Conservation (phyloP, 2,329 filamentous ascomycete species). For the Chrysosporium queenslandicum region DNA sequence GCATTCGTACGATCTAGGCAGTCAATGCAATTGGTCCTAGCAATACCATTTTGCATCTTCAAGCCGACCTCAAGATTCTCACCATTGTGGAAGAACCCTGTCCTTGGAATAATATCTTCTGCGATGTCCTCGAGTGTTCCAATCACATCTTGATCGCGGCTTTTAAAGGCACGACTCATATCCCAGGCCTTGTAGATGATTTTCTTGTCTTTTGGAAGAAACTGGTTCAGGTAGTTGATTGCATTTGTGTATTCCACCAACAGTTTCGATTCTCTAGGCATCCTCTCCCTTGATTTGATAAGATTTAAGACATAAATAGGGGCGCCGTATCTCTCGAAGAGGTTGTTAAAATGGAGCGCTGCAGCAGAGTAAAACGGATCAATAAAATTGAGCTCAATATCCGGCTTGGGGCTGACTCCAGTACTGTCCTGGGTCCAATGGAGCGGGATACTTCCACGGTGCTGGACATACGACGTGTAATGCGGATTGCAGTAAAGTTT, state of each 20-base stretch:
- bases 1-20: slow-evolving; percentile 95
- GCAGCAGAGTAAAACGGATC: slow-evolving; percentile 94
- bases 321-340: slow-evolving; percentile 86
- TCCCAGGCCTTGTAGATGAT: slow-evolving; percentile 95
- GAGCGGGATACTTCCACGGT: slow-evolving; percentile 89
- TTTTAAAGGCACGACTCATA: slow-evolving; percentile 93
- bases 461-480: slow-evolving; percentile 93
- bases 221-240: slow-evolving; percentile 88
- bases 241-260: slow-evolving; percentile 78
- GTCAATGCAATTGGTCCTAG: slow-evolving; percentile 94
- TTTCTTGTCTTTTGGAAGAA: slow-evolving; percentile 69
- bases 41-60: slow-evolving; percentile 79
- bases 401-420: slow-evolving; percentile 89
- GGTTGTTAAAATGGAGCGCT: slow-evolving; percentile 85
- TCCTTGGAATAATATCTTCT: slow-evolving; percentile 72
- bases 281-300: slow-evolving; percentile 79
- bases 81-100: slow-evolving; percentile 92
- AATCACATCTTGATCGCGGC: slow-evolving; percentile 87
- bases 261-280: slow-evolving; percentile 82
- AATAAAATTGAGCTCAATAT: slow-evolving; percentile 88
- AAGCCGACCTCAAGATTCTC: slow-evolving; percentile 56
- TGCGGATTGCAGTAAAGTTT: slow-evolving; percentile 77
- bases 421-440: slow-evolving; percentile 97
- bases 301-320: slow-evolving; percentile 88
- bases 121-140: slow-evolving; percentile 81